These are phyloP conservation scores for Aspergillus sp. DNA, from an alignment of 2,329 filamentous ascomycete genomes.

Conservation along the genomic window DNA sequence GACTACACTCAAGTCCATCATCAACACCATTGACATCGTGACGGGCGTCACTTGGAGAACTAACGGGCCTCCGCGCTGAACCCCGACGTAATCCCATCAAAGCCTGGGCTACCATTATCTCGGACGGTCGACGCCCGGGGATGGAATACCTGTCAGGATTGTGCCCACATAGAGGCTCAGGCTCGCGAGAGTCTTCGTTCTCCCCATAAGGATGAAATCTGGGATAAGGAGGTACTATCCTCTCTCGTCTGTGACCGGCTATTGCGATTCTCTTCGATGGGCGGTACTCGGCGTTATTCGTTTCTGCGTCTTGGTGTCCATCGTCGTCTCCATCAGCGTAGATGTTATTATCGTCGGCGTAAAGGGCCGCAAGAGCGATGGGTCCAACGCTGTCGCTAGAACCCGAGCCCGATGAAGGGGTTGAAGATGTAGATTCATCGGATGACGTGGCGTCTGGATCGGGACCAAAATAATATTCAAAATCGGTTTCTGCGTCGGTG, in stretches of 20 bases:
- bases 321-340: conserved; percentile 1
- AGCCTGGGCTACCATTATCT: conserved; percentile 40
- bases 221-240: background rate
- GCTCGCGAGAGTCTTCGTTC: background rate
- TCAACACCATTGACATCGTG: background rate
- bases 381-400: conserved; percentile 2
- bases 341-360: background rate
- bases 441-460: conserved; percentile 11
- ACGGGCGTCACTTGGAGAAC: background rate
- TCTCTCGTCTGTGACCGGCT: background rate
- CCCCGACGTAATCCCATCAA: conserved; percentile 37
- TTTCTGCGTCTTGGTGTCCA: conserved; percentile 20
- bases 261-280: background rate
- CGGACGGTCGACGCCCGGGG: conserved; percentile 12
- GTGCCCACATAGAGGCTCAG: background rate
- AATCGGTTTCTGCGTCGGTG: conserved; percentile 12
- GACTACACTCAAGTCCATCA: background rate
- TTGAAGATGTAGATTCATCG: conserved; percentile 13
- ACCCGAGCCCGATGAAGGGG: background rate
- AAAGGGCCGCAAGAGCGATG: conserved; percentile 7
- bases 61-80: conserved; percentile 10
- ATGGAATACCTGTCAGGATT: no score
- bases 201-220: no score
- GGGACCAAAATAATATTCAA: background rate
- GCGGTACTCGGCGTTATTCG: conserved; percentile 6